Evolutionary conservation across 1,284 basidiomycete genomes (phyloP).

Genomic region (Sanghuangporus sanghuang): DNA sequence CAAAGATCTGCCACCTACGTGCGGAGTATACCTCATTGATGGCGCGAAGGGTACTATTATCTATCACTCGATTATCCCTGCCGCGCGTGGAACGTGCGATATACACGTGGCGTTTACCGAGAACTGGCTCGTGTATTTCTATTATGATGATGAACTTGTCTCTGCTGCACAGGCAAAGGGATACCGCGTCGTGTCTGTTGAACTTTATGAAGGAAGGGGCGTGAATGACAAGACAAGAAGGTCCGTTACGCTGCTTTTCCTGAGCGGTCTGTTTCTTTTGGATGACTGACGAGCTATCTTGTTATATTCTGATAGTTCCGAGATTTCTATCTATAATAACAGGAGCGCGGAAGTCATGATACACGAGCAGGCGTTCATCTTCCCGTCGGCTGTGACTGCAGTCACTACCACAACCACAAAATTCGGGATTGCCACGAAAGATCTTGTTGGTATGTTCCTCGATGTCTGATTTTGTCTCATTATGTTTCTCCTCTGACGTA

Average conservation of each 20-base stretch:
- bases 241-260: constrained; percentile 34
- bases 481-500: not conserved
- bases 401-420: constrained; percentile 77
- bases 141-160: constrained; percentile 55
- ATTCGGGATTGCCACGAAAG: constrained; percentile 84
- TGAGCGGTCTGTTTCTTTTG: not conserved
- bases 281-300: not conserved
- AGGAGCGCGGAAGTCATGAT: constrained; percentile 47
- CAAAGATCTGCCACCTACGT: constrained; percentile 28
- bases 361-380: constrained; percentile 68
- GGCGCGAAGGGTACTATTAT: constrained; percentile 71
- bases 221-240: constrained; percentile 66
- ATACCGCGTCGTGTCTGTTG: constrained; percentile 71
- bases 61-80: constrained; percentile 57
- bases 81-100: constrained; percentile 45
- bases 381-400: constrained; percentile 64
- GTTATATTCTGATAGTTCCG: constrained; percentile 45
- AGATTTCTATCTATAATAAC: constrained; percentile 63
- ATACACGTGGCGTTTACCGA: constrained; percentile 72
- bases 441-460: constrained; percentile 66
- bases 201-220: constrained; percentile 76
- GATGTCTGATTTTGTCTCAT: not conserved
- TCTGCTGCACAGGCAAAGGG: constrained; percentile 56
- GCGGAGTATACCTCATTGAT: constrained; percentile 76
- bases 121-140: constrained; percentile 93